Conservation (phyloP, 805 yeast species). For the Kodamaea fukazawae region DNA sequence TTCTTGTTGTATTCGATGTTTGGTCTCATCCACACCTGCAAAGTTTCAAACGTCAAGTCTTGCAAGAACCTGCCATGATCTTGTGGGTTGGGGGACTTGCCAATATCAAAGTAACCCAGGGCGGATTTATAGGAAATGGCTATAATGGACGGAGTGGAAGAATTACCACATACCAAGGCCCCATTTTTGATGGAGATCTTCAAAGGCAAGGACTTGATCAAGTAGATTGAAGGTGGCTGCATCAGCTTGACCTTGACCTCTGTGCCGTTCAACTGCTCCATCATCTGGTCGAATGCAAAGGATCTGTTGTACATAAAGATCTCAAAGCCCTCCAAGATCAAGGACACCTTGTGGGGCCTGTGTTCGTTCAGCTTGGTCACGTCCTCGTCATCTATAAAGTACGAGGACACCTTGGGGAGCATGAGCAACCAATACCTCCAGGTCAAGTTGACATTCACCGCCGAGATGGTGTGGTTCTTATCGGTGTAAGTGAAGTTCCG, state of each 20-base stretch:
- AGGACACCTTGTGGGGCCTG: conserved; percentile 53
- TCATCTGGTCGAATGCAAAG: conserved; percentile 66
- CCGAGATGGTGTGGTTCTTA: conserved; percentile 67
- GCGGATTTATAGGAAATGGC: conserved; percentile 58
- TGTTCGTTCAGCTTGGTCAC: conserved; percentile 34
- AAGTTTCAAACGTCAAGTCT: conserved; percentile 45
- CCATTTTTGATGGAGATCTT: conserved; percentile 59
- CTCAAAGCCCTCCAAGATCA: conserved; percentile 76
- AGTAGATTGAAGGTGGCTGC: conserved; percentile 8
- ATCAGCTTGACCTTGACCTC: conserved; percentile 2
- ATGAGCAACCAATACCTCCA: conserved; percentile 87
- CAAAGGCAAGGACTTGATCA: conserved; percentile 55
- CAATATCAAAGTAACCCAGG: conserved; percentile 57
- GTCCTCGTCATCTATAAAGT: conserved; percentile 21
- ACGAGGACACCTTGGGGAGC: conserved; percentile 39
- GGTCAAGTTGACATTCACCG: conserved; percentile 70
- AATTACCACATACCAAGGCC: conserved; percentile 77
- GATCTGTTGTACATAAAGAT: conserved; percentile 79
- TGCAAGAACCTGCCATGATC: conserved; percentile 57
- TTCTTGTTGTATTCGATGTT: conserved; percentile 58
- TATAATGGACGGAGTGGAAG: conserved; percentile 68
- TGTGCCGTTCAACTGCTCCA: conserved; percentile 32
- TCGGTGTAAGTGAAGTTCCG: conserved; percentile 73
- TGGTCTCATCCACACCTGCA: conserved; percentile 63
- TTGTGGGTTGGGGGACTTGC: conserved; percentile 39